phyloP scores from a whole-genome alignment of 2,329 filamentous ascomycete species.

The Aspergillus oerlinghausenensis region DNA sequence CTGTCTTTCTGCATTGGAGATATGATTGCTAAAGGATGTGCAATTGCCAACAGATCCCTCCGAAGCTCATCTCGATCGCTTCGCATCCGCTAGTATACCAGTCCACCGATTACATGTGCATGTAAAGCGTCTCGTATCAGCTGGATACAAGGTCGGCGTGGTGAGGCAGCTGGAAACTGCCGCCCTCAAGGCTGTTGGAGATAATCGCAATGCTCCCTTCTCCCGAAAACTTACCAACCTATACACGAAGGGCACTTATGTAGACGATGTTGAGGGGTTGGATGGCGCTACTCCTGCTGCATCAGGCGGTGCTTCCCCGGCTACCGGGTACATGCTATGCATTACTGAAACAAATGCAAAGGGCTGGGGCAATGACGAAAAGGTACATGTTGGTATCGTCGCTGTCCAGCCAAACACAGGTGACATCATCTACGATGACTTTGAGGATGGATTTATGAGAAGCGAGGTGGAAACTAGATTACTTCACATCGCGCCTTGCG shows the following conservation, averaged over 20 bases:
- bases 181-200: constrained; percentile 88
- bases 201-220: constrained; percentile 91
- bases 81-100: constrained; percentile 93
- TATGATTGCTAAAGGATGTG: background rate
- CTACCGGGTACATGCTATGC: constrained; percentile 85
- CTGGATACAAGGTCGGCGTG: constrained; percentile 93
- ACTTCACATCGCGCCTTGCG: constrained; percentile 90
- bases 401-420: constrained; percentile 94
- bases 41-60: constrained; percentile 59
- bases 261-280: constrained; percentile 84
- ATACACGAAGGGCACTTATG: constrained; percentile 96
- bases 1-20: background rate
- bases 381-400: constrained; percentile 83
- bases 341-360: constrained; percentile 82
- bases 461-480: constrained; percentile 94
- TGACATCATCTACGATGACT: constrained; percentile 91
- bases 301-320: constrained; percentile 51
- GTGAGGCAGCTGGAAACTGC: constrained; percentile 94
- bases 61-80: constrained; percentile 85
- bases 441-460: constrained; percentile 96
- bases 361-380: constrained; percentile 81
- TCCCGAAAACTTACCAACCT: constrained; percentile 89
- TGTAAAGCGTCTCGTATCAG: constrained; percentile 84
- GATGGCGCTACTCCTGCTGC: constrained; percentile 54
- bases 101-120: constrained; percentile 89